Base-by-base conservation (phyloP, 2,329 filamentous ascomycete species). In the Phialophora chinensis region DNA sequence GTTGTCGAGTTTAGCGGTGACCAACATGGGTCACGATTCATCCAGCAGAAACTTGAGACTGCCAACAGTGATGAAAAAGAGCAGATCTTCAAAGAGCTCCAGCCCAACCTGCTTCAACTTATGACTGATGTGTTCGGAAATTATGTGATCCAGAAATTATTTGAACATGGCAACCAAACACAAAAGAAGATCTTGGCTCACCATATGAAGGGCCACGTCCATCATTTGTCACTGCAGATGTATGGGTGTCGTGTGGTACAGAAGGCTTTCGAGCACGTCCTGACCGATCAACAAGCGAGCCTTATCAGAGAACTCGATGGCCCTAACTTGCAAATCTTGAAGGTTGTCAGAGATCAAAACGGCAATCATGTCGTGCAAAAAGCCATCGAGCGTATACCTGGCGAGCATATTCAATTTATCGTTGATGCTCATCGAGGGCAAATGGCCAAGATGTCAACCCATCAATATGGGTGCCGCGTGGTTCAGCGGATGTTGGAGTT, bases 51-150 rank as follows among this genome's bases (percentile, higher is more conserved):
- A 78, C 85, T 99, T 2, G 91, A 95, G 77, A 90, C 88, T 1
- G 95, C 95, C 63, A 97, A 96, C 76, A 97, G 93, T 74, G 95
- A 98, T 68, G 94, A 97, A 75, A 98, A 97, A 79, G 92, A 96
- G 35, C 89, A 89, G 63, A 87, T 98, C 0, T 98, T 97, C 81
- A 84, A 85, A 0, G 95, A 98, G 77, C 92, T 99, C 54, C 86
- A 91, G 72, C 87, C 88, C 0, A 95, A 99, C 72, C 88, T 90
- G 1, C 79, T 96, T 33, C 92, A 94, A 74, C 82, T 99, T 56
- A 97, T 97, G 92, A 94, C 90, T 54, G 95, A 98, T 77, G 90
- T 98, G 0, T 99, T 97, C 75, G 95, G 95, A 62, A 99, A 99
- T 78, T 99, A 98, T 75, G 95, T 99, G 42, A 93, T 98, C 47